A percentile compares a stretch with the other conserved stretches of the same genome.
These are phyloP conservation scores for Amauroascus niger DNA, from an alignment of 2,329 filamentous ascomycete species.

Conservation along the genomic window DNA sequence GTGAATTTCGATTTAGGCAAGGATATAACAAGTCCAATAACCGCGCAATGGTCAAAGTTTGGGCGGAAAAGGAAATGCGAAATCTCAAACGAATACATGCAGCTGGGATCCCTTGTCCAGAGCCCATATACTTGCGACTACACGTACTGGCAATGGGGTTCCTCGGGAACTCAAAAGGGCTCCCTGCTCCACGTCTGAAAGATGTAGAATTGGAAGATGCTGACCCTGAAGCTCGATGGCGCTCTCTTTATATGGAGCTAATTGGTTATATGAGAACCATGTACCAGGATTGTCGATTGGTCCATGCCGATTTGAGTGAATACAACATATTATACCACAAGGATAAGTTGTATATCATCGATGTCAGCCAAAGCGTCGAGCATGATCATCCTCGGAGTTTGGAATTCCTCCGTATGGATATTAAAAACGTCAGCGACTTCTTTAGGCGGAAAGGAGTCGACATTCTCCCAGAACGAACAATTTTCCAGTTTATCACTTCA, in stretches of 20 bases:
- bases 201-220: conserved; percentile 67
- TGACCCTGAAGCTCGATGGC: conserved; percentile 63
- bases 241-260: conserved; percentile 68
- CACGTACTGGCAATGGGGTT: conserved; percentile 95
- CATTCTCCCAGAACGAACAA: conserved; percentile 63
- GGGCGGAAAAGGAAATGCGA: conserved; percentile 97
- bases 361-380: conserved; percentile 95
- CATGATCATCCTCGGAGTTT: conserved; percentile 87
- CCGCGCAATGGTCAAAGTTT: conserved; percentile 93
- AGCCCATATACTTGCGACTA: conserved; percentile 79
- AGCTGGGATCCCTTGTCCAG: conserved; percentile 80
- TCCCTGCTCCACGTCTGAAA: conserved; percentile 76
- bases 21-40: conserved; percentile 93
- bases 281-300: conserved; percentile 83
- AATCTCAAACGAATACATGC: conserved; percentile 78
- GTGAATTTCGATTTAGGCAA: conserved; percentile 81
- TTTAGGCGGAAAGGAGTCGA: conserved; percentile 80
- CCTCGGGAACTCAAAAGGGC: conserved; percentile 75
- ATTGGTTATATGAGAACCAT: conserved; percentile 82
- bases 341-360: conserved; percentile 78
- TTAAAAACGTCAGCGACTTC: conserved; percentile 93
- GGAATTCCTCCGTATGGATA: conserved; percentile 94
- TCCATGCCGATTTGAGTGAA: conserved; percentile 94
- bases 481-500: conserved; percentile 73
- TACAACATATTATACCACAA: conserved; percentile 94